Evolutionary conservation across 495 filamentous ascomycete genomes (phyloP), one percentile per base, ranked within the genome.

Genomic region (Daldinia vernicosa): DNA sequence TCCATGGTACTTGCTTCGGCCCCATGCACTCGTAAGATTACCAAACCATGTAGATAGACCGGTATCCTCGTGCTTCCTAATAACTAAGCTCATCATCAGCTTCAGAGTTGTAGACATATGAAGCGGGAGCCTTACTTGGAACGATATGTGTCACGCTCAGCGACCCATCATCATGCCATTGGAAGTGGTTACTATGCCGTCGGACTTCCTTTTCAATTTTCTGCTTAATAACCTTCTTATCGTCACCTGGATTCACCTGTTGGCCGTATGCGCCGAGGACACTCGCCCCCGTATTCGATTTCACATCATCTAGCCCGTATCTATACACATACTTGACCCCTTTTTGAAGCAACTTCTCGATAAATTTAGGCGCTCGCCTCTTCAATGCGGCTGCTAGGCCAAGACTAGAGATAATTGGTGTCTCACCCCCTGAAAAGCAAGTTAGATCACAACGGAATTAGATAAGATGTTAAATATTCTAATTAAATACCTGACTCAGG

Each of bases 61-160:
- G 9, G 67, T 71, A 24, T 71, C 63, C 12, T 65, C 27, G 22
- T 76, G 71, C 24, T 64, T 76, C 33, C 74, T 55, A 12, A 72
- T 76, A 22, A 74, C 74, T 76, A 43, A 15, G 5, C 19, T 57
- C 3, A 11, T 28, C 26, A n/a, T 61, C 9, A 66, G 28, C 4
- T 51, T 4, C 32, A 1, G n/a, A 11, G 1, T 37, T 26, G 27
- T 8, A 19, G 11, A 37, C 6, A 15, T 39, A 17, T n/a, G 8
- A 24, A 19, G 26, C 22, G 14, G 19, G 32, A 11, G 17, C 37
- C 63, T 50, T 72, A 74, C 74, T 71, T 6, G 74, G 71, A 4
- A 76, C 74, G 28, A 72, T 66, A 47, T 76, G 74, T 7, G 71
- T 76, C 14, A 76, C 71, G 33, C 71, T 76, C 27, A 76, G 43